A percentile compares a stretch with the other conserved stretches of the same genome.
These are phyloP conservation scores for Debaryomycetaceae sp. DNA, from an alignment of 1,139 yeast species.

Conservation along the genomic window DNA sequence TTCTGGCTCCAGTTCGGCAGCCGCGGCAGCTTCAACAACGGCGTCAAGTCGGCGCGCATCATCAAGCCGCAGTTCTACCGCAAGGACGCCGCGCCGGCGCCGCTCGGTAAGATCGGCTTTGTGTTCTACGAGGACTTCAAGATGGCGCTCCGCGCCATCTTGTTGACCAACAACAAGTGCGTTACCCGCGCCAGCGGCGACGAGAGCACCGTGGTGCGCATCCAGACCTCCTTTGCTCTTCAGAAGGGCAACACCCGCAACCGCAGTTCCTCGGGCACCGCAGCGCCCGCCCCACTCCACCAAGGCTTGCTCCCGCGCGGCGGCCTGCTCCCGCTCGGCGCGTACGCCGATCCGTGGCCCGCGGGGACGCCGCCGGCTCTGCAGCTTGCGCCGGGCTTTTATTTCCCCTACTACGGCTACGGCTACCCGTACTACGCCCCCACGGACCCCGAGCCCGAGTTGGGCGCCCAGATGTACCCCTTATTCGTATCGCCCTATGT, in stretches of 20 bases:
- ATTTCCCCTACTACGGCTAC: no score
- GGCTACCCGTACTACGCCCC: no score
- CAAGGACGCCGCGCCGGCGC: conserved; percentile 13
- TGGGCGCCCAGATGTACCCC: no score
- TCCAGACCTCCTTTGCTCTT: conserved; percentile 41
- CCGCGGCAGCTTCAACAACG: conserved; percentile 5
- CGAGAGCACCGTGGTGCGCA: conserved; percentile 13
- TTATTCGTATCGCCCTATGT: no score
- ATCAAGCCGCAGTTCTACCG: conserved; percentile 40
- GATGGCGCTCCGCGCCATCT: conserved; percentile 37
- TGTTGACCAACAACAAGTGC: conserved; percentile 32
- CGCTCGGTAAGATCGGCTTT: conserved; percentile 38
- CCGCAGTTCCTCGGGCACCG: conserved; percentile 4
- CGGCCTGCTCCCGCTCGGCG: no score
- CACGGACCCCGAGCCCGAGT: no score
- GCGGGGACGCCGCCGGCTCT: no score
- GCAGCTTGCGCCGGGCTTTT: no score
- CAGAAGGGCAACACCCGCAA: conserved; percentile 19
- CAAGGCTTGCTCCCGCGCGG: neutral
- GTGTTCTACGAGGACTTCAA: conserved; percentile 35
- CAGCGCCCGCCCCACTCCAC: conserved; percentile 4
- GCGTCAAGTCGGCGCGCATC: conserved; percentile 39
- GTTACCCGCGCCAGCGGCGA: conserved; percentile 12
- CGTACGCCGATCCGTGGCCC: no score
- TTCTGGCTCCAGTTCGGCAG: conserved; percentile 41